Evolutionary conservation across 495 filamentous ascomycete genomes (phyloP), one percentile per base, ranked within the genome.

Genomic region (Chaetomidium leptoderma): DNA sequence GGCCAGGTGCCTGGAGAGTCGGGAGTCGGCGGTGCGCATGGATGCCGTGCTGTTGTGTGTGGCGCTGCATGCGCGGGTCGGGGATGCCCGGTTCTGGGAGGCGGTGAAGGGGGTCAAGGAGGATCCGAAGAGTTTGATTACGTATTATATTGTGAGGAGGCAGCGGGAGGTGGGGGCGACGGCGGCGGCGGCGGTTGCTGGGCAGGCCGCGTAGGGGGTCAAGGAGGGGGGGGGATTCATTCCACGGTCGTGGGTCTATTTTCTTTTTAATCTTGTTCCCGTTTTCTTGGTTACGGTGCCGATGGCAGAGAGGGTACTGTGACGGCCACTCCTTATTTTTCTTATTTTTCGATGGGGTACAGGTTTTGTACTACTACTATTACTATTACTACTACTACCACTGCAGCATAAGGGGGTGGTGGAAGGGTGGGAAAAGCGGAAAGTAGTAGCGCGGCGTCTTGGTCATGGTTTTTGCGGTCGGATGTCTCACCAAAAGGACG

Each of bases 31-130:
- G 60, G 85, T 96, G 3, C 75, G 92, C 23, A 86, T 88, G 71
- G 86, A 89, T 57, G 87, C 86, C 7, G 84, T 90, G 6, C 81
- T 89, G 62, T 74, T 95, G 24, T 91, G 88, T 59, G 83, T 92
- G 1, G 83, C 74, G 55, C 70, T 97, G 58, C 85, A 92, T 61
- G 78, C 81, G 27, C 76, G 86, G 51, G 76, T 91, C 23, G 81
- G 83, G 16, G 84, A 87, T 51, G 74, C 77, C 14, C 67, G 73
- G 42, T 89, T 90, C 66, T 88, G 88, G 79, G 75, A 80, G 35
- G 74, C 82, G 27, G 70, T 90, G 46, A 83, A 78, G 56, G 77
- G 76, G 3, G 77, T 87, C 32, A 81, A 76, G 55, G 84, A 87
- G 35, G 85, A 85, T 42, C 82, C 85, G 6, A 86, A 87, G 65